Evolutionary conservation across 2,329 filamentous ascomycete species (phyloP), one percentile per base, ranked within the genome.

Genomic region (Alternaria rosae): DNA sequence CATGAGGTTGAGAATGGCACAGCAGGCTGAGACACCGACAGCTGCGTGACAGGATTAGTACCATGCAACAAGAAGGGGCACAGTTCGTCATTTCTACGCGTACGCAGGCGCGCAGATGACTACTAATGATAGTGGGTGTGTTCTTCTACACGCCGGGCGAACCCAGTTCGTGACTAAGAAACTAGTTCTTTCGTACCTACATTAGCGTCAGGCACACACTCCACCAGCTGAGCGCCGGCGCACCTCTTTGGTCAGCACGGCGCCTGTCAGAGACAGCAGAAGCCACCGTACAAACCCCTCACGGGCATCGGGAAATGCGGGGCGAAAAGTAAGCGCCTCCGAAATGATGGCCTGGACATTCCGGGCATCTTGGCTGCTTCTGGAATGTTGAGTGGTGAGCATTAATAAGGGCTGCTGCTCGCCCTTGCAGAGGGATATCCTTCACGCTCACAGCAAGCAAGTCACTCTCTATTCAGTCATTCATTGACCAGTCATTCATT

Each of bases 401-500:
- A 45, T 71, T 68, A 64, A 68, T 70, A 70, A 70, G 52, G 58
- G 47, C 44, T 47, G 50, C 54, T 54, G n/a, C 50, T 38, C 38
- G 65, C 61, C 47, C 44, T 47, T 48, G 26, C 35, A 38, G 6
- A 20, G 25, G 15, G n/a, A 13, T 59, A 60, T 60, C 53, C 54
- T 41, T 43, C 52, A 65, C 59, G 60, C 65, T 68, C 43, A 43
- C 30, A 53, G 23, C 52, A 30, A 62, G 54, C 61, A 58, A 70
- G 65, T 72, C 71, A 71, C 63, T 70, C 69, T 63, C 63, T 71
- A 51, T 32, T 47, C 64, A 62, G 70, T 73, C 70, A 66, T 43
- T 66, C 57, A 57, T 71, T 70, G 69, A 70, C 70, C 56, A 66
- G 57, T 68, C 69, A 66, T 63, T 58, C 55, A 73, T 74, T 62